phyloP scores from a whole-genome alignment of 495 filamentous ascomycete genomes.

The Lophiotrema nucula region DNA sequence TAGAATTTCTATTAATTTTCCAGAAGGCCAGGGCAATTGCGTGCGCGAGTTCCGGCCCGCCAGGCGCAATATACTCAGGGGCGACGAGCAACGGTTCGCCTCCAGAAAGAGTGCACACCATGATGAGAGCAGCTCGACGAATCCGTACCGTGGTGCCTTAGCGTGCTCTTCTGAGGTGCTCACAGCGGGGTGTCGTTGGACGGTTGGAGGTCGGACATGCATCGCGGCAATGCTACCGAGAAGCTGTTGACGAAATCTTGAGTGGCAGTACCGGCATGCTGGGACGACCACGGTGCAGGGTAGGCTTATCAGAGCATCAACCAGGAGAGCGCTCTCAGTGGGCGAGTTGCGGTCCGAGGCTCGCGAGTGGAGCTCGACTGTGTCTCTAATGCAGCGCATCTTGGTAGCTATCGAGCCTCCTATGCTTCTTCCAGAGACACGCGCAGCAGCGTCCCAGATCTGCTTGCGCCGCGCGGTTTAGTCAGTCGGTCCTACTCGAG shows the following conservation, averaged over 20 bases:
- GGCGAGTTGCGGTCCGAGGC: too few species aligned
- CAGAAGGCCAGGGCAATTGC: constrained; percentile 17
- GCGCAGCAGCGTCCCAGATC: too few species aligned
- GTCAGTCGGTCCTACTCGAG: too few species aligned
- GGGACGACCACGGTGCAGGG: constrained; percentile 23
- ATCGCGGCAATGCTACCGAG: constrained; percentile 33
- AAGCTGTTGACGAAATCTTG: constrained; percentile 21
- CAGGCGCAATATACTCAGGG: constrained; percentile 13
- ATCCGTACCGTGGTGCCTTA: constrained; percentile 20
- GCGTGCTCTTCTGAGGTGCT: not conserved
- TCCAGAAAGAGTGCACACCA: constrained; percentile 17
- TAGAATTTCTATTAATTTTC: constrained; percentile 7
- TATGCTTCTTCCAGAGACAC: too few species aligned
- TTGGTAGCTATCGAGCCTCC: too few species aligned
- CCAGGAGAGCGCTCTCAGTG: too few species aligned
- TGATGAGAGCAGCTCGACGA: constrained; percentile 14
- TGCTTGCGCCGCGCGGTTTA: too few species aligned
- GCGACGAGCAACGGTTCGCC: constrained; percentile 17
- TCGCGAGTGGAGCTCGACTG: too few species aligned
- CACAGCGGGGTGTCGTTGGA: constrained; percentile 12
- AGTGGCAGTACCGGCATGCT: constrained; percentile 25
- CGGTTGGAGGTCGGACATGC: constrained; percentile 10
- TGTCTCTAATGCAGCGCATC: too few species aligned
- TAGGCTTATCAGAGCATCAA: constrained; percentile 31
- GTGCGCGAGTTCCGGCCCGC: constrained; percentile 15